Percentiles rank a stretch among this genome's conserved stretches.
These are phyloP conservation scores for Fomitopsis palustris DNA, from an alignment of 1,284 basidiomycete genomes.

Conservation along the genomic window DNA sequence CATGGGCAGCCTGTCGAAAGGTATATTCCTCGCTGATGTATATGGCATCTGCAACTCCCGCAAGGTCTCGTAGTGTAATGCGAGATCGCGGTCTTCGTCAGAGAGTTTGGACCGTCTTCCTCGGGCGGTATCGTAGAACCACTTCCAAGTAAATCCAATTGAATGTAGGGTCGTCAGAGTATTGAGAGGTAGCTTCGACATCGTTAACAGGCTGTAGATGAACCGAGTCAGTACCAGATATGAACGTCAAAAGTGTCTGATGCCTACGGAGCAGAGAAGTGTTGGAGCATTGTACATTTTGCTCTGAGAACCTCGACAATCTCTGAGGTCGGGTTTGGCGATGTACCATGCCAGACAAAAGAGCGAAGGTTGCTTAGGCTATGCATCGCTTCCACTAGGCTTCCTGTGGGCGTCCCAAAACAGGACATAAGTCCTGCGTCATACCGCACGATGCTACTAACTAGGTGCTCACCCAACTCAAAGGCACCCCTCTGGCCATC, in stretches of 20 bases:
- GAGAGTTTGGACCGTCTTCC: not conserved
- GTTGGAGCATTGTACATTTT: not conserved
- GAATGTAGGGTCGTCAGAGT: not conserved
- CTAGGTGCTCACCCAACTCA: slow-evolving; percentile 7
- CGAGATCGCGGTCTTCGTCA: not conserved
- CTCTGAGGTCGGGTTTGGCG: not conserved
- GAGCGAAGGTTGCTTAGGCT: slow-evolving; percentile 5
- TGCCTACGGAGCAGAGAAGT: slow-evolving; percentile 11
- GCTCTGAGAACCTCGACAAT: slow-evolving; percentile 8
- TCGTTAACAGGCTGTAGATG: not conserved
- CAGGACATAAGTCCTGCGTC: too few relatives aligned
- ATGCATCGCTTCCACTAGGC: slow-evolving; percentile 6
- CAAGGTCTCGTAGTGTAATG: not conserved
- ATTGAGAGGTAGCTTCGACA: not conserved
- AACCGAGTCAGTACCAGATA: not conserved
- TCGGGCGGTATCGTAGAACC: not conserved
- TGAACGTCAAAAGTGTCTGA: not conserved
- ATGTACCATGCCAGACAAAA: slow-evolving; percentile 9
- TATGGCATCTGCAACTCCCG: not conserved
- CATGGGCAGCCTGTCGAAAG: not conserved
- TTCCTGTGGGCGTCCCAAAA: not conserved
- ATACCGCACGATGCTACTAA: not conserved
- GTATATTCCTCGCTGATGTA: not conserved
- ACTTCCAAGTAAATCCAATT: not conserved
- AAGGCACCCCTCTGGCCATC: not conserved